Evolutionary conservation across 2,329 filamentous ascomycete species (phyloP).

Genomic region (Penicillium sp.): DNA sequence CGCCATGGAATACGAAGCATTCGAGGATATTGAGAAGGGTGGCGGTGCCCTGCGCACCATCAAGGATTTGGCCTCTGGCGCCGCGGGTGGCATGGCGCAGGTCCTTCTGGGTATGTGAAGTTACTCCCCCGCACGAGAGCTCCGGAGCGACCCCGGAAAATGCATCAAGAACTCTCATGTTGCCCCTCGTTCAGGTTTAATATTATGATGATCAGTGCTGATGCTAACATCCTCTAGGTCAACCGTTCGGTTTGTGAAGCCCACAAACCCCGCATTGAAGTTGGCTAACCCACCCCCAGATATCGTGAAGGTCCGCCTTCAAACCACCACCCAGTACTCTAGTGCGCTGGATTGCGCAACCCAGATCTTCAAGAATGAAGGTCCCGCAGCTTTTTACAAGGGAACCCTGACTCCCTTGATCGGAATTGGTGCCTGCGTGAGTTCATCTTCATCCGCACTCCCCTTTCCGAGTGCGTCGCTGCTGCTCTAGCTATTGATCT

Average conservation of each 20-base stretch:
- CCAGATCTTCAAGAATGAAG: conserved; percentile 85
- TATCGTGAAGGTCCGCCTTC: conserved; percentile 96
- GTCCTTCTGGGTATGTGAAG: conserved; percentile 79
- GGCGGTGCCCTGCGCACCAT: conserved; percentile 59
- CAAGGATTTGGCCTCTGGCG: conserved; percentile 91
- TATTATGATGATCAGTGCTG: not conserved
- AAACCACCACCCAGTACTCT: conserved; percentile 81
- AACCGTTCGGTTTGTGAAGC: conserved; percentile 61
- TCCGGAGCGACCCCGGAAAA: conserved; percentile 1
- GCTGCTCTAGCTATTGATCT: not conserved
- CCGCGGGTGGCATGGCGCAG: conserved; percentile 88
- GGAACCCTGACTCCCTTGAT: conserved; percentile 92
- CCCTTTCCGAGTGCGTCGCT: not conserved
- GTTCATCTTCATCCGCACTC: conserved; percentile 18
- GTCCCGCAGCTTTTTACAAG: conserved; percentile 93
- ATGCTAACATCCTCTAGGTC: conserved; percentile 50
- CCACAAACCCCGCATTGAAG: not conserved
- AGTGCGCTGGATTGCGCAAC: conserved; percentile 77
- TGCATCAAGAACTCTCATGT: conserved; percentile 1
- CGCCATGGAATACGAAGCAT: conserved; percentile 36
- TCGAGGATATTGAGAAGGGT: conserved; percentile 39
- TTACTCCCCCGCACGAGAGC: conserved; percentile 4
- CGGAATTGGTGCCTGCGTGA: conserved; percentile 91
- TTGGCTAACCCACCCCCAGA: conserved; percentile 52
- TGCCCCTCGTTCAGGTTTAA: not conserved